Base-by-base conservation (phyloP, 441 rosid genomes). In the Hura crepitans region DNA sequence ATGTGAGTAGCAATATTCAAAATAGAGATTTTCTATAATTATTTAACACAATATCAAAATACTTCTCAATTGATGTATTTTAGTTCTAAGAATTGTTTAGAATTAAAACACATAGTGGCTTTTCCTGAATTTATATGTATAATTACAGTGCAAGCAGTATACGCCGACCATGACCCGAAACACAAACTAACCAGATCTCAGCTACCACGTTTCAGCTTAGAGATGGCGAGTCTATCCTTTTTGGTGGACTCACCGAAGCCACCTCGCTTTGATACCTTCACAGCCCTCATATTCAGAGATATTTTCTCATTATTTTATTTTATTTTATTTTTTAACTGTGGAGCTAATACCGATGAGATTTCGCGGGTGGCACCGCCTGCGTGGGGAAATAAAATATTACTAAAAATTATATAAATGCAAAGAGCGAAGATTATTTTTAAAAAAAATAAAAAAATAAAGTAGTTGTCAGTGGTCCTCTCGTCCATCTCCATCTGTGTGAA, bases 291-390 rank as follows among this genome's bases (percentile, higher is more conserved):
- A 49, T 49, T 15, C 8, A 5, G 0, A 57, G 75, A 72, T 65
- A 57, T 65, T 45, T 71, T 28, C 17, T 23, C 27, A 23, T 23
- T n/a, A 8, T 0, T 22, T 33, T 17, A 58, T 15, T 18, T 7
- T 15, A 15, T 49, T 18, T 15, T 51, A 5, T 18, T 20, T 5
- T 51, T 3, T 2, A 30, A 13, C 6, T 6, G 2, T 17, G 45
- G 37, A 59, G 72, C 55, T 35, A 37, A 18, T 12, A 6, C 4
- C 55, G 55, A 73, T 65, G 66, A 31, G 71, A 49, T 72, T 66
- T 66, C 56, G 67, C 62, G 31, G 67, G 66, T n/a, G 71, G 76
- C 76, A 73, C 67, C 71, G 68, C 72, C 76, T 73, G 62, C 72
- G 61, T 73, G 72, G 39, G 20, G 6, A 59, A 22, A 17, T 35